Evolutionary conservation across 2,329 filamentous ascomycete species (phyloP).

Genomic region (Endothia cerciana): DNA sequence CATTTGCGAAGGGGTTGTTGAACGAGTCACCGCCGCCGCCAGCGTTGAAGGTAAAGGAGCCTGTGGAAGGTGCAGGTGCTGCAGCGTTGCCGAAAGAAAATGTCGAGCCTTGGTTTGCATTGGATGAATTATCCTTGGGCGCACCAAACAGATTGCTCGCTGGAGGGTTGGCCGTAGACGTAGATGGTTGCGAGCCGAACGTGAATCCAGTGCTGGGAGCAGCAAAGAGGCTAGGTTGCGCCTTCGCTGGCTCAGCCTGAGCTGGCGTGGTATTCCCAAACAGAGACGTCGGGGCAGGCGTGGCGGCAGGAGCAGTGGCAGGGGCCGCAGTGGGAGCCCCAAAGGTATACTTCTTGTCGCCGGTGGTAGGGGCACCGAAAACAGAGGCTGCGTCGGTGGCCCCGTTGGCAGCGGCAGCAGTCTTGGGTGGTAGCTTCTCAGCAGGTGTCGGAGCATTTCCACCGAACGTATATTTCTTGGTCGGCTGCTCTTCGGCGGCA

Average conservation of each 20-base stretch:
- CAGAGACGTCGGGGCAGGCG: constrained; percentile 20
- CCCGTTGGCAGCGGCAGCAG: constrained; percentile 28
- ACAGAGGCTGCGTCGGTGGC: constrained; percentile 27
- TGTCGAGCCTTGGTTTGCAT: constrained; percentile 19
- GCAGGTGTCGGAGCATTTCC: constrained; percentile 24
- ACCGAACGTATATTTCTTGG: constrained; percentile 26
- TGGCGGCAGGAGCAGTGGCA: constrained; percentile 30
- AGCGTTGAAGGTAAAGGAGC: constrained; percentile 46
- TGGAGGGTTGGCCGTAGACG: background rate
- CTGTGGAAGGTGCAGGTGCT: constrained; percentile 26
- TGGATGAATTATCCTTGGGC: constrained; percentile 25
- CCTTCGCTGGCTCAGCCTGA: constrained; percentile 24
- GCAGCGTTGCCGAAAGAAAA: constrained; percentile 36
- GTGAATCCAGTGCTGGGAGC: constrained; percentile 29
- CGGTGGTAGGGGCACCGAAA: constrained; percentile 23
- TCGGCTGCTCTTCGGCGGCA: constrained; percentile 17
- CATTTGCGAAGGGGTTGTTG: constrained; percentile 44
- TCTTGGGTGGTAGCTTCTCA: constrained; percentile 27
- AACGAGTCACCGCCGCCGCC: constrained; percentile 40
- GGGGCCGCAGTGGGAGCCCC: constrained; percentile 11
- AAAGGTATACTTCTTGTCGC: constrained; percentile 27
- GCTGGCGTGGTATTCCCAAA: constrained; percentile 21
- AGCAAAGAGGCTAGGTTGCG: constrained; percentile 32
- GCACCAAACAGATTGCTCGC: constrained; percentile 28
- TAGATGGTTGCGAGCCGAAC: constrained; percentile 8